Evolutionary conservation across 495 filamentous ascomycete genomes (phyloP), one percentile per base, ranked within the genome.

Genomic region (Aspergillus affinis): DNA sequence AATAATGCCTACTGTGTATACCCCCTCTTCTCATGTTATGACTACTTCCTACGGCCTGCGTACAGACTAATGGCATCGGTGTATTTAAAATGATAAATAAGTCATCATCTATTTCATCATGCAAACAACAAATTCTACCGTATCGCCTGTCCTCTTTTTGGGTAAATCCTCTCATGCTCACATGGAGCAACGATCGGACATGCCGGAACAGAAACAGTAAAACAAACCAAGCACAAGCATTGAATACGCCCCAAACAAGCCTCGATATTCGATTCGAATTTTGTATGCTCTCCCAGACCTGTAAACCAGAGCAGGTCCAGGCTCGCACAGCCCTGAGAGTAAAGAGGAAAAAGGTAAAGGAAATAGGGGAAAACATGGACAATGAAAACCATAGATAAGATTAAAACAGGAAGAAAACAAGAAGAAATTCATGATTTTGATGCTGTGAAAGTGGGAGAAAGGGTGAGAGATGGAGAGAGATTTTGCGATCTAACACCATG

Each of bases 71-170:
- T 13, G 10, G 32, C 6, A 13, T 36, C 12, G 32, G 32, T 36
- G 32, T 36, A 13, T 8, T 36, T 36, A 36, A 36, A 36, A 36
- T 36, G 32, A 36, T 36, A 36, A 5, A 36, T 7, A 36, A 63
- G 56, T 60, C 61, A 60, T 64, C 61, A 64, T 67, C 61, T 67
- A 61, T 60, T 62, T 64, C 59, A 60, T 67, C 65, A 67, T 57
- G 53, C 48, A 23, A 60, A 55, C 6, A 36, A 36, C 32, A 36
- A 36, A 54, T 51, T 54, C 59, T 65, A 66, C 55, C 47, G 49
- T 45, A 50, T 52, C 55, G 21, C 47, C 50, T 57, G 26, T 47
- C 19, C 32, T 44, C 58, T 46, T 58, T 51, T 51, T 18, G n/a
- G n/a, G n/a, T 57, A 48, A 36, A 61, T 51, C 36, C 58, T 55